Evolutionary conservation across 768 basidiomycete species (phyloP).

Genomic region (Tulasnella sp.): DNA sequence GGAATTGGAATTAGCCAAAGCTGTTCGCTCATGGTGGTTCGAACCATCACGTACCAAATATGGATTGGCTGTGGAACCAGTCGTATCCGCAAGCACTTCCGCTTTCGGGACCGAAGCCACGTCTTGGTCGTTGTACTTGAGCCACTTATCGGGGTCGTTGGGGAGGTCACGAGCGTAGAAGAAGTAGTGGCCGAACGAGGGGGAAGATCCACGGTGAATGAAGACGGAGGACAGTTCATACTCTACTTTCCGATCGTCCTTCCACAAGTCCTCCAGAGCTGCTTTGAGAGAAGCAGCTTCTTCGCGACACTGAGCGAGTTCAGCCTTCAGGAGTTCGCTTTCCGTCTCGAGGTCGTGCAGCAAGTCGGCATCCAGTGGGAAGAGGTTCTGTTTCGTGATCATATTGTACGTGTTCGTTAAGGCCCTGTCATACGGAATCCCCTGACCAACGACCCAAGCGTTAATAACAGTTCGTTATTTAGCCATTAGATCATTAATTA

Average conservation of each 20-base stretch:
- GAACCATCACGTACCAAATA: conserved; percentile 63
- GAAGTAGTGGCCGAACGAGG: conserved; percentile 92
- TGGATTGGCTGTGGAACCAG: conserved; percentile 86
- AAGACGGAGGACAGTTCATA: conserved; percentile 92
- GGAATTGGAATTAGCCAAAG: conserved; percentile 11
- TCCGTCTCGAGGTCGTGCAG: conserved; percentile 53
- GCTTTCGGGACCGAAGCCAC: conserved; percentile 72
- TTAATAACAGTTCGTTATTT: not conserved
- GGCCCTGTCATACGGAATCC: conserved; percentile 55
- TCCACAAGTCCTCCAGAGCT: conserved; percentile 73
- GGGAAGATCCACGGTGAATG: conserved; percentile 85
- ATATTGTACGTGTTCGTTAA: conserved; percentile 58
- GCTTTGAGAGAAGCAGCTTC: conserved; percentile 56
- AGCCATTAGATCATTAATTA: conserved; percentile 36
- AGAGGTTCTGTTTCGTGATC: conserved; percentile 49
- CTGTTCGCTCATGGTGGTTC: not conserved
- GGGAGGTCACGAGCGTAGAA: conserved; percentile 90
- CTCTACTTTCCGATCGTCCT: conserved; percentile 56
- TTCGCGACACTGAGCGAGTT: conserved; percentile 55
- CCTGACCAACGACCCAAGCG: conserved; percentile 41
- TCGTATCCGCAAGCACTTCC: conserved; percentile 85
- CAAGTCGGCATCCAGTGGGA: conserved; percentile 51
- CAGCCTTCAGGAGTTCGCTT: conserved; percentile 48
- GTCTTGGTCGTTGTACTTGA: conserved; percentile 93
- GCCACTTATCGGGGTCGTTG: conserved; percentile 76